Evolutionary conservation across 345 rosid genomes (phyloP).

Genomic region (Hibiscus mutabilis): DNA sequence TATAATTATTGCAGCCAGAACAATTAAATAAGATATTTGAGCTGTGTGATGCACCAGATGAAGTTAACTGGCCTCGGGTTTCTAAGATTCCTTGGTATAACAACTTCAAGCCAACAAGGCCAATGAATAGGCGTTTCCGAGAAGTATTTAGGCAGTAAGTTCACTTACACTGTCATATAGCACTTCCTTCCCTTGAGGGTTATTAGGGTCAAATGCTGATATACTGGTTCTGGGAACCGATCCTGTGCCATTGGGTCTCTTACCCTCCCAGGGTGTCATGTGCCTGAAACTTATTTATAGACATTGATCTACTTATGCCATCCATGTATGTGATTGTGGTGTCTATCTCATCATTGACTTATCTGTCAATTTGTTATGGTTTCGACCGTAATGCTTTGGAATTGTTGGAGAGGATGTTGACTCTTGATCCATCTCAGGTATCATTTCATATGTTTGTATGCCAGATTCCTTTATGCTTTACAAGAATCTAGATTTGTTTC

Average conservation of each 20-base stretch:
- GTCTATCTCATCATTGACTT: background rate
- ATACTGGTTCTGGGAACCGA: background rate
- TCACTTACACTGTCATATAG: background rate
- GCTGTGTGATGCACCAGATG: conserved; percentile 71
- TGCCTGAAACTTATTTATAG: background rate
- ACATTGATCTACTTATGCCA: background rate
- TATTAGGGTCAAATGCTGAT: background rate
- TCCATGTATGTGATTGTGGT: background rate
- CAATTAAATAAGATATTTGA: conserved; percentile 70
- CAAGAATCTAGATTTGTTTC: background rate
- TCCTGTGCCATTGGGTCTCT: background rate
- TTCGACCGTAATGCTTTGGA: conserved; percentile 92
- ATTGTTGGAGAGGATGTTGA: conserved; percentile 78
- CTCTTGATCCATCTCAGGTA: conserved; percentile 91
- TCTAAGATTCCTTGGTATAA: conserved; percentile 67
- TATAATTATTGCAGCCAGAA: conserved; percentile 41
- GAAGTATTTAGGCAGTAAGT: conserved; percentile 82
- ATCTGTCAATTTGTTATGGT: conserved; percentile 17
- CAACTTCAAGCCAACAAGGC: conserved; percentile 66
- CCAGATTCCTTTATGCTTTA: background rate
- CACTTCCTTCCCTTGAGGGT: background rate
- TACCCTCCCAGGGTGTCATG: background rate
- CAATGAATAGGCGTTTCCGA: conserved; percentile 68
- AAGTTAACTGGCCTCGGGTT: conserved; percentile 69
- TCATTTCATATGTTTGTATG: background rate